These are phyloP conservation scores for Scutellaria baicalensis DNA, from an alignment of 257 asterid genomes.

Conservation along the genomic window DNA sequence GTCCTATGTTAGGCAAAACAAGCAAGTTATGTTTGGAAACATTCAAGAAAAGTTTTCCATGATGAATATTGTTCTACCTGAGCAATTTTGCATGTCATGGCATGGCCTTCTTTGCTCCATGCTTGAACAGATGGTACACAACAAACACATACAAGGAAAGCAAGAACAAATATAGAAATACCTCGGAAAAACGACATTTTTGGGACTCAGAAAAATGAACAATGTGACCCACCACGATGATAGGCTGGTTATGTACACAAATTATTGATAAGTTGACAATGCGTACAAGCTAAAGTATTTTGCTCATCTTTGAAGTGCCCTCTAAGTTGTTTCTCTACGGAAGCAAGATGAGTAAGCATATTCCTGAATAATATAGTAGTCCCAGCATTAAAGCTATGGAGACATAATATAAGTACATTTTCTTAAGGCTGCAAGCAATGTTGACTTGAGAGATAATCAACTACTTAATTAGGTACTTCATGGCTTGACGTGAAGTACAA, in stretches of 20 bases:
- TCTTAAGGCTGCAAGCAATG: constrained; percentile 13
- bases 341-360: constrained; percentile 26
- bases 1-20: constrained; percentile 27
- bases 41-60: not conserved
- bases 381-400: not conserved
- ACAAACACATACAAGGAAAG: constrained; percentile 26
- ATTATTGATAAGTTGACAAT: constrained; percentile 12
- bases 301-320: constrained; percentile 14
- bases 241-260: constrained; percentile 9
- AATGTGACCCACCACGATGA: constrained; percentile 14
- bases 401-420: not conserved
- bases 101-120: constrained; percentile 95
- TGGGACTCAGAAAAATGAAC: not conserved
- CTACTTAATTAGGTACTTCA: constrained; percentile 8
- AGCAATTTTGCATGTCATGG: constrained; percentile 82
- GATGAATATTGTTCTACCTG: constrained; percentile 39
- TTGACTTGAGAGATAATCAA: constrained; percentile 27
- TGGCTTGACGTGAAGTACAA: constrained; percentile 28
- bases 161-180: constrained; percentile 11
- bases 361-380: constrained; percentile 2
- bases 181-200: constrained; percentile 15
- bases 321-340: constrained; percentile 16
- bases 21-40: not conserved
- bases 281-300: constrained; percentile 48
- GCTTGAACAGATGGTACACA: constrained; percentile 41